Conservation (phyloP, 495 filamentous ascomycete genomes). For the Pseudoneurospora amorphoporcata region DNA sequence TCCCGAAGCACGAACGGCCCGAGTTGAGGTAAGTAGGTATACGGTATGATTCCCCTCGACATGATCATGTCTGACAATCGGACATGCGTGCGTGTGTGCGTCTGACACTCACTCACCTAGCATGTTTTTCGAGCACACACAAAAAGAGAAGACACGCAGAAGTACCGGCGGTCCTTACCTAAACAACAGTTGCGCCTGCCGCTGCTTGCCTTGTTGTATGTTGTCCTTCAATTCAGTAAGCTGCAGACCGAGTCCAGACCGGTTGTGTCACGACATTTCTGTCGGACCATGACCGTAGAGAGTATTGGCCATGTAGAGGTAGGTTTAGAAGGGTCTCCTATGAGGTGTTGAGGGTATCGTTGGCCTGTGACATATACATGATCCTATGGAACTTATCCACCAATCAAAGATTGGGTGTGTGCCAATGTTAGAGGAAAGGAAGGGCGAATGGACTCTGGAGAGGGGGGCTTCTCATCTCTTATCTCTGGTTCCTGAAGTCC, state of each 20-base stretch:
- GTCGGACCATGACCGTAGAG: not conserved
- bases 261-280: not conserved
- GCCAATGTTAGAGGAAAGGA: not conserved
- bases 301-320: not conserved
- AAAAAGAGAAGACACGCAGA: not conserved
- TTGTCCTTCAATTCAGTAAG: not conserved
- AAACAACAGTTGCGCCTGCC: not conserved
- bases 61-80: not conserved
- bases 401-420: not conserved
- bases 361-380: not conserved
- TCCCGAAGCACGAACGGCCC: not conserved
- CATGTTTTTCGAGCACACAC: not conserved
- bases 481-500: not conserved
- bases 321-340: not conserved
- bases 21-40: not conserved
- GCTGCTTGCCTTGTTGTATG: not conserved
- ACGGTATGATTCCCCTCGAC: not conserved
- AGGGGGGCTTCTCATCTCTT: not conserved
- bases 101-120: not conserved
- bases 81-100: not conserved
- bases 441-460: not conserved
- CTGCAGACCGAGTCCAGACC: not conserved
- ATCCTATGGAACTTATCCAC: not conserved
- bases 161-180: not conserved
- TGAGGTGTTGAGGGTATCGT: not conserved